phyloP scores from a whole-genome alignment of 1,139 yeast genomes.

The Meyerozyma smithsonii region DNA sequence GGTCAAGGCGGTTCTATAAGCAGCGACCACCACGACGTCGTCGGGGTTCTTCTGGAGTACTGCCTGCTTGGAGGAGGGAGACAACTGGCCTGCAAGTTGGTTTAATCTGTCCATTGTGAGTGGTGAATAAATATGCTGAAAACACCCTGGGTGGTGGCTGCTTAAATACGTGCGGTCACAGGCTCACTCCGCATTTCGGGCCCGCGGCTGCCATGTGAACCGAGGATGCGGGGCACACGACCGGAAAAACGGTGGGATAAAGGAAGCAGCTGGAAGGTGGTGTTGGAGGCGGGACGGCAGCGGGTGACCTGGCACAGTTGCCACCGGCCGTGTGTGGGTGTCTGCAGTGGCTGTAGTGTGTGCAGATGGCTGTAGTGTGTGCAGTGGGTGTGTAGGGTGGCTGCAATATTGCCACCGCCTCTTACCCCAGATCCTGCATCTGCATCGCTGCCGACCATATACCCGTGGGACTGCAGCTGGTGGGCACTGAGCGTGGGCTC shows the following conservation, averaged over 20 bases:
- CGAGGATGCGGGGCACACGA: conserved; percentile 1
- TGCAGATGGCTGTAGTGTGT: no score
- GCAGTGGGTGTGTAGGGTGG: not conserved
- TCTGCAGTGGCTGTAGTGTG: no score
- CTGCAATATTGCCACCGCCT: no score
- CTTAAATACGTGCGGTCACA: conserved; percentile 1
- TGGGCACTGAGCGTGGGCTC: no score
- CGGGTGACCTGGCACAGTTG: no score
- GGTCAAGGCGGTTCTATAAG: conserved; percentile 34
- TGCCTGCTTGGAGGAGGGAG: conserved; percentile 42
- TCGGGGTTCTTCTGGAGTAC: conserved; percentile 25
- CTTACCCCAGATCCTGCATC: not conserved
- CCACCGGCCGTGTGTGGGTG: no score
- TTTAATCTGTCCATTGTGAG: conserved; percentile 52
- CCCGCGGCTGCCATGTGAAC: conserved; percentile 3
- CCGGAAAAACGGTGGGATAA: not conserved
- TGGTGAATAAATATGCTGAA: not conserved
- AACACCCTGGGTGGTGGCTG: not conserved
- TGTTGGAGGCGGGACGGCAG: not conserved
- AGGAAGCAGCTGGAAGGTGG: not conserved
- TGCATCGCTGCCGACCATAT: no score
- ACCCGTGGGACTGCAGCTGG: no score
- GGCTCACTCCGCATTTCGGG: conserved; percentile 3
- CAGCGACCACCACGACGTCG: conserved; percentile 33
- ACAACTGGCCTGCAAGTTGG: conserved; percentile 55